Conservation (phyloP, 192 early-diverging fungal species). For the Coemansia sp. region DNA sequence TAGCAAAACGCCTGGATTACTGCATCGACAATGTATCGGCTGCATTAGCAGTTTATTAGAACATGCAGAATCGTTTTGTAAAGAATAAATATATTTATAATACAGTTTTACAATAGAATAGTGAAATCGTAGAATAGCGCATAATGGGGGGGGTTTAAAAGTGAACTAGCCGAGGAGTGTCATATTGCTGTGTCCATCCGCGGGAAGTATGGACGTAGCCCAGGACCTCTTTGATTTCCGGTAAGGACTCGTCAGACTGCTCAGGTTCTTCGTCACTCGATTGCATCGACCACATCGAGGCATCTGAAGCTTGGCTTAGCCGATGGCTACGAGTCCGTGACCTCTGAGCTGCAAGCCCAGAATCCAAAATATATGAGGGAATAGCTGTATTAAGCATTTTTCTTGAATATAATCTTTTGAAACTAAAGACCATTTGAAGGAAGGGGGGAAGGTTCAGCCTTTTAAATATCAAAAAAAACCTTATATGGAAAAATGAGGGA, state of each 20-base stretch:
- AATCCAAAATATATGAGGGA: constrained; percentile 45
- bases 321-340: constrained; percentile 23
- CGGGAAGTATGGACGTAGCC: constrained; percentile 35
- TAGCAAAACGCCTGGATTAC: not conserved
- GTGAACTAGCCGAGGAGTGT: constrained; percentile 43
- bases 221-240: constrained; percentile 49
- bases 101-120: constrained; percentile 4
- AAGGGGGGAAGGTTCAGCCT: not conserved
- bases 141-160: constrained; percentile 14
- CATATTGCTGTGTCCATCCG: constrained; percentile 25
- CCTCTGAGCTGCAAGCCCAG: constrained; percentile 44
- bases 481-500: constrained; percentile 1
- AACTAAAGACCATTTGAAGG: not conserved
- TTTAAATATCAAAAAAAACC: too few species aligned
- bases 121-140: not conserved
- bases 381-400: constrained; percentile 19
- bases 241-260: constrained; percentile 7
- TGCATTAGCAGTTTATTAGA: not conserved
- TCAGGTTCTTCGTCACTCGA: constrained; percentile 11
- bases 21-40: too few species aligned
- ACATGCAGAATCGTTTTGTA: constrained; percentile 8
- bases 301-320: constrained; percentile 26
- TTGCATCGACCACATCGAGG: constrained; percentile 9
- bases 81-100: constrained; percentile 9
- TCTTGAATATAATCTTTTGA: not conserved